Evolutionary conservation across 495 filamentous ascomycete genomes (phyloP).

Genomic region (Trichoderma orchidacearum): DNA sequence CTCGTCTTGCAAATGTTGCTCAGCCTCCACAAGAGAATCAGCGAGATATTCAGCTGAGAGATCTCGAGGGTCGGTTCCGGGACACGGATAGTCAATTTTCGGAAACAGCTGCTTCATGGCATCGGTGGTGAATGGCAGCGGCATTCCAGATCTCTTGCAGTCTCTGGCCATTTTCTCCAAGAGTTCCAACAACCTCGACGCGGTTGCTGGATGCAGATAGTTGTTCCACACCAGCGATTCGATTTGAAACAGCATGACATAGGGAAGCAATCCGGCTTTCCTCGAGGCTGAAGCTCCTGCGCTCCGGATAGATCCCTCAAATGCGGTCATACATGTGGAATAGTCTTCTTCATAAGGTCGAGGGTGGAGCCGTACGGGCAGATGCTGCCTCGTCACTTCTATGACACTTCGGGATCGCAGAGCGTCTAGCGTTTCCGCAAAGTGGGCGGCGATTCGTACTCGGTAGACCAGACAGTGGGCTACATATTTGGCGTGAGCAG

Average conservation of each 20-base stretch:
- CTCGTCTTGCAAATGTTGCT: slow-evolving; percentile 18
- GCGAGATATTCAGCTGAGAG: slow-evolving; percentile 30
- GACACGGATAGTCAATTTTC: slow-evolving; percentile 34
- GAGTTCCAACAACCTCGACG: slow-evolving; percentile 20
- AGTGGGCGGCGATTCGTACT: neutral
- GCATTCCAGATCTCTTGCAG: slow-evolving; percentile 6
- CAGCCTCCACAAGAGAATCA: slow-evolving; percentile 22
- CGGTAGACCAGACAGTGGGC: slow-evolving; percentile 1
- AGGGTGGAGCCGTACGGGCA: neutral
- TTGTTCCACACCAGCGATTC: slow-evolving; percentile 39
- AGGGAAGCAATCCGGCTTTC: slow-evolving; percentile 10
- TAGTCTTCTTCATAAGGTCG: slow-evolving; percentile 10
- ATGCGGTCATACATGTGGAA: slow-evolving; percentile 2
- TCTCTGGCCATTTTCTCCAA: neutral
- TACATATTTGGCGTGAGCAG: neutral
- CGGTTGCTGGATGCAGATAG: slow-evolving; percentile 31
- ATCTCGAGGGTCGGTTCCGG: slow-evolving; percentile 27
- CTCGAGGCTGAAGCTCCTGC: slow-evolving; percentile 1
- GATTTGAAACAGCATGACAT: slow-evolving; percentile 30
- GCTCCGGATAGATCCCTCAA: slow-evolving; percentile 8
- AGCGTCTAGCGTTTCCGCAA: neutral
- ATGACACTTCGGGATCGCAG: neutral
- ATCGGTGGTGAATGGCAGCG: slow-evolving; percentile 20
- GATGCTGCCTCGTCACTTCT: neutral
- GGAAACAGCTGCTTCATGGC: slow-evolving; percentile 34